Percentiles rank a stretch among this genome's conserved stretches.
These are phyloP conservation scores for Monsonia emarginata DNA, from an alignment of 441 rosid genomes.

Conservation along the genomic window DNA sequence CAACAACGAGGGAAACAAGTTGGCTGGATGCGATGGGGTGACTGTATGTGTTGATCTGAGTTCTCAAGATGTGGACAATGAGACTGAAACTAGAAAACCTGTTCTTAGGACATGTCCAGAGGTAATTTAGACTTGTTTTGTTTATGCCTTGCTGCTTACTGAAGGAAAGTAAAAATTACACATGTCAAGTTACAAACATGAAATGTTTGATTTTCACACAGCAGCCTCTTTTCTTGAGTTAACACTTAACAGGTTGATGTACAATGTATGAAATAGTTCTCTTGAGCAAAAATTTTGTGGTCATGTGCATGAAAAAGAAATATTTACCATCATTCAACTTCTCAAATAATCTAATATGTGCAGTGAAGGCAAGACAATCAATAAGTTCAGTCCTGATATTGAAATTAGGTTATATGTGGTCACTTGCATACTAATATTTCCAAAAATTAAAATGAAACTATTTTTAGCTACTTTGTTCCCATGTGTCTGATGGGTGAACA, in stretches of 20 bases:
- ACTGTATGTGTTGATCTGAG: slow-evolving; percentile 33
- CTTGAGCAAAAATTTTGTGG: not conserved
- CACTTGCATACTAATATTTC: not conserved
- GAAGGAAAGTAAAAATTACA: not conserved
- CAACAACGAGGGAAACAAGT: slow-evolving; percentile 23
- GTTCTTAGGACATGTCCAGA: slow-evolving; percentile 60
- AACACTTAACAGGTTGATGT: not conserved
- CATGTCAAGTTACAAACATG: not conserved
- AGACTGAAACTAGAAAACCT: slow-evolving; percentile 38
- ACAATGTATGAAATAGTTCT: not conserved
- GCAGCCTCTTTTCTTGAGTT: not conserved
- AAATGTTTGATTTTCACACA: not conserved
- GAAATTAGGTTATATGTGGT: too few relatives aligned
- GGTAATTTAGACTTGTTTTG: slow-evolving; percentile 35
- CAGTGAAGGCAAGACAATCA: not conserved
- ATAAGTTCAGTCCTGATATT: not conserved
- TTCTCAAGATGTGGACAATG: slow-evolving; percentile 50
- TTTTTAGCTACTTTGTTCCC: not conserved
- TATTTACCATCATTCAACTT: not conserved
- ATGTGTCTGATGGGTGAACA: slow-evolving; percentile 1
- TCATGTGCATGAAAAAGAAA: slow-evolving; percentile 4
- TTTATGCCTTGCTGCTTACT: not conserved
- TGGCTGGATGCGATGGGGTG: slow-evolving; percentile 28
- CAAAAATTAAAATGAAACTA: not conserved
- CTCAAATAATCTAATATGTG: not conserved